Base-by-base conservation (phyloP, 495 filamentous ascomycete species). In the Tuber calosporum region DNA sequence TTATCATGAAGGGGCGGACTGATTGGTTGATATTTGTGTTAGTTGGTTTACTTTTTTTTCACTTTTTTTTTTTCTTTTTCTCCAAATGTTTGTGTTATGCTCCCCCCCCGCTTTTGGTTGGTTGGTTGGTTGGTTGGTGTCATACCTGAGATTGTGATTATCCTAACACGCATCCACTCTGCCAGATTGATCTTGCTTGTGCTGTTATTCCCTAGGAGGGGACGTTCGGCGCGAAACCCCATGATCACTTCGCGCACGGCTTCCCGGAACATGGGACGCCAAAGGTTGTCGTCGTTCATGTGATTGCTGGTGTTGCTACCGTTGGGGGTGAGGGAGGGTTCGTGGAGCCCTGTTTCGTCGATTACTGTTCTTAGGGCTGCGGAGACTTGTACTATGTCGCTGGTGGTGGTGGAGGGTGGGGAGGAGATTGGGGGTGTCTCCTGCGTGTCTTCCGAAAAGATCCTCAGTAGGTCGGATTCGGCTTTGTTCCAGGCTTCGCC, bases 1-100 rank as follows among this genome's bases (percentile, higher is more conserved):
- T 77, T 37, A 82, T 76, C 69, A 82, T 81, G 69, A 82, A 82
- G 22, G 80, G 80, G 4, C 80, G 80, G 40, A 70, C 80, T 81
- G 36, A 39, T 39, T 39, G 38, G 38, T 39, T 39, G 9, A 8
- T 38, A 45, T 45, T 22, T 17, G 17, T n/a, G 45, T 48, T 48
- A 48, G 45, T 38, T 6, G 6, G 37, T 40, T 40, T 9, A 6
- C 11, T 40, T 40, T 40, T 7, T 7, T 6, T 38, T 40, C 11
- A 9, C 8, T 40, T 40, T 40, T 38, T 38, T 38, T 38, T 38
- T 38, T 38, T 38, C 6, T 38, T 38, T n/a, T n/a, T n/a, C 43
- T 45, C 4, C 19, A 45, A 45, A 5, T 20, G n/a, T n/a, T 5
- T 7, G 19, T 45, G 20, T 20, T 17, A 6, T 45, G 43, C 4